Evolutionary conservation across 1,284 basidiomycete species (phyloP), one percentile per base, ranked within the genome.

Genomic region (Microbotryum violaceum): DNA sequence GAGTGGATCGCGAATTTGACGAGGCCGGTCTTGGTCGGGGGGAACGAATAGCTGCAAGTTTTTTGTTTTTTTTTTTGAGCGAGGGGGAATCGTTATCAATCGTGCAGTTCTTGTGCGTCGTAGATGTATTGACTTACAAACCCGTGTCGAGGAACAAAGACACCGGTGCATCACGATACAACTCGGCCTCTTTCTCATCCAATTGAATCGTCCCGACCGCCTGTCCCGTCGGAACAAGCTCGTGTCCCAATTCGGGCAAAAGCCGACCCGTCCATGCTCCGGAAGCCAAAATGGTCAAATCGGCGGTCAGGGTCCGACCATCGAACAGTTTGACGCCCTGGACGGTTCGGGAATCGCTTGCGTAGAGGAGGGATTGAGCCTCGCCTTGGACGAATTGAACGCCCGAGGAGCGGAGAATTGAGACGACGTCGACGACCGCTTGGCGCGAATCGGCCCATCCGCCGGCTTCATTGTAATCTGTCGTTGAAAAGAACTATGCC

Each of bases 391-490:
- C 6, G 49, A 60, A 58, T 6, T 48, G 14, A 12, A 65, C 66
- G 21, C 66, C 66, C 18, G 54, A 56, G 12, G 20, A 8, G 1
- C 62, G 57, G 7, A 54, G 37, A 20, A 47, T 52, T 18, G 50
- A 7, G 37, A 62, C 45, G 14, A 52, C 44, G 42, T 57, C 42
- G 20, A 68, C 58, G 49, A 65, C 59, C 8, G 60, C 61, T n/a
- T 60, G 61, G 14, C 66, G 56, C 7, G 64, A 56, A 2, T 65
- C 64, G 1, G 66, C 66, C 66, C 64, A 68, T 14, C 66, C 66
- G n/a, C 61, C 66, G 4, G 54, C 42, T 16, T 44, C 12, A 42
- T 65, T 66, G 47, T 53, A 49, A 55, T 68, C 65, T 67, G 42
- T 23, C 21, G 9, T 42, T 1, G n/a, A 16, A 4, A 3, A 8